Evolutionary conservation across 345 rosid species (phyloP), one percentile per base, ranked within the genome.

Genomic region (Bruguiera parviflora): DNA sequence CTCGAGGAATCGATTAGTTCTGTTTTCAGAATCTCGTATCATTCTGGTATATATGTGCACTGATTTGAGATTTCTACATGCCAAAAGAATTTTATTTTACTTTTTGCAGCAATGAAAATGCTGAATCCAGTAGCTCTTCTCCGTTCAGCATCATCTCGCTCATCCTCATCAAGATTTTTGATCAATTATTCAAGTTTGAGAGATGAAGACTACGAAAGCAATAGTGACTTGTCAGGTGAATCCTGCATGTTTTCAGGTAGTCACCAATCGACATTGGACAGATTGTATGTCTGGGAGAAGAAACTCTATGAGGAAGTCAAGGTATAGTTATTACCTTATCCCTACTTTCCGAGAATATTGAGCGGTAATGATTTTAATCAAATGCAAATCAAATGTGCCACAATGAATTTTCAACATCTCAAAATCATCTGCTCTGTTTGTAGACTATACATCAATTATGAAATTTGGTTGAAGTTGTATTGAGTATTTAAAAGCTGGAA

Each of bases 221-320:
- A 73, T 46, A 81, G 83, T 70, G 88, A 85, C 73, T 64, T 87
- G 64, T 87, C 87, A 2, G 95, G 87, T 32, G 87, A 86, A 68
- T 81, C 82, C 71, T 80, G 72, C 86, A 79, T 79, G 84, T 68
- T 76, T 72, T 84, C 78, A 1, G 87, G 90, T 64, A 84, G 96
- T 73, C 98, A 87, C 80, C 97, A 90, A 66, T 88, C 97, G 21
- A 90, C 96, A 43, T 64, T 92, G 80, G 97, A 92, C 76, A 76
- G 87, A 64, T 82, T 96, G 73, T 90, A 85, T 64, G 89, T 86
- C 22, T 90, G 98, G 99, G 99, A 89, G 84, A 96, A 96, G 85
- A 96, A 92, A 80, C 99, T 92, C 66, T 96, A 88, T 2, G 88
- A 89, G 51, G 97, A 90, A 88, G 98, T 96, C 77, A 85, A 72